Percentiles rank a stretch among this genome's conserved stretches.
These are phyloP conservation scores for Lineolata rhizophorae DNA, from an alignment of 495 filamentous ascomycete genomes.

Conservation along the genomic window DNA sequence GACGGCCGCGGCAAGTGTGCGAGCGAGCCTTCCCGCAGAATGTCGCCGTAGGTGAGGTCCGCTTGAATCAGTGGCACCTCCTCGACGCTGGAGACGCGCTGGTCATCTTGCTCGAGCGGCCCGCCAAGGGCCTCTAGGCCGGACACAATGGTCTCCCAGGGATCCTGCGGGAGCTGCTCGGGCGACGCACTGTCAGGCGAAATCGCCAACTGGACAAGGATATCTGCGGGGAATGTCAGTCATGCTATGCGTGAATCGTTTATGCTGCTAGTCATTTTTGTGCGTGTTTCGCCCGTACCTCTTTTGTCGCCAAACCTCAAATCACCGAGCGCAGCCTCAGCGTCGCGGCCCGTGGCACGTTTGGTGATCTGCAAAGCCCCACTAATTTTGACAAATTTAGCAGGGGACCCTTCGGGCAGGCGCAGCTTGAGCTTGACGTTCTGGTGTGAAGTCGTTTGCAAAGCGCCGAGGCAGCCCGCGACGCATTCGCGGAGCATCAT, in stretches of 20 bases:
- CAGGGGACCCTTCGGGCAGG: conserved; percentile 86
- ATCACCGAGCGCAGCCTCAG: conserved; percentile 82
- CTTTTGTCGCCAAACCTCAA: conserved; percentile 93
- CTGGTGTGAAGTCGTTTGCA: conserved; percentile 94
- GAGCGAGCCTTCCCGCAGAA: conserved; percentile 74
- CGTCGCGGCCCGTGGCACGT: conserved; percentile 88
- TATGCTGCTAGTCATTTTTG: too few species aligned
- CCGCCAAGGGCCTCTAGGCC: conserved; percentile 91
- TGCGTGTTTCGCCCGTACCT: too few species aligned
- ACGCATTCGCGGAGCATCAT: conserved; percentile 99
- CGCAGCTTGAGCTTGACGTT: conserved; percentile 94
- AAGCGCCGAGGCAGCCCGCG: conserved; percentile 79
- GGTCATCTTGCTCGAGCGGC: conserved; percentile 68
- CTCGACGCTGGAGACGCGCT: conserved; percentile 66
- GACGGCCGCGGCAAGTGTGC: conserved; percentile 77
- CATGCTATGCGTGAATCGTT: too few species aligned
- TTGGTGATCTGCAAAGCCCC: conserved; percentile 94
- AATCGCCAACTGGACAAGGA: conserved; percentile 88
- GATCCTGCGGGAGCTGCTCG: conserved; percentile 74
- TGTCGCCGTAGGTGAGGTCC: conserved; percentile 82
- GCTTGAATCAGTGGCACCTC: conserved; percentile 93
- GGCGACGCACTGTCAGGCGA: conserved; percentile 69
- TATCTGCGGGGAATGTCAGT: conserved; percentile 29
- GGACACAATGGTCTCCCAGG: conserved; percentile 93
- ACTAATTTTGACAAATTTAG: conserved; percentile 96